Conservation (phyloP, 768 basidiomycete genomes). For the Gloeopeniophorella convolvens region DNA sequence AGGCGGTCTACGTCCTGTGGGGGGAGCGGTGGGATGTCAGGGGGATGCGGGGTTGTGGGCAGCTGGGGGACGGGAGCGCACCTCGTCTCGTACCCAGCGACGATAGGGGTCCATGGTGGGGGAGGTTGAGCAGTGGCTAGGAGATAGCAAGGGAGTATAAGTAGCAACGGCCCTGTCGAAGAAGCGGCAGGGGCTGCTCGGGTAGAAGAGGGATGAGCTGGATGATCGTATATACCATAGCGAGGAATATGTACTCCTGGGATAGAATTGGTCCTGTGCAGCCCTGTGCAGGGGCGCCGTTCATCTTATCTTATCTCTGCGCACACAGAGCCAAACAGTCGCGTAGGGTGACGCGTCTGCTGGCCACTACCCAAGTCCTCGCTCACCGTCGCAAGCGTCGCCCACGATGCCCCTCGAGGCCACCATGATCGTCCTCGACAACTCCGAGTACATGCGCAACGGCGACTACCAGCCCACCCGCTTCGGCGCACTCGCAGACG, state of each 20-base stretch:
- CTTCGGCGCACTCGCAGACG: constrained; percentile 87
- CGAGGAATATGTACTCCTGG: no score
- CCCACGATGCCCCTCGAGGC: constrained; percentile 91
- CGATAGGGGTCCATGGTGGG: background rate
- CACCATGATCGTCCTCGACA: constrained; percentile 96
- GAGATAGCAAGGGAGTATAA: no score
- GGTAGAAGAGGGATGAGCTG: no score
- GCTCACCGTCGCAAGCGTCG: background rate
- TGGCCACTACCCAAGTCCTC: background rate
- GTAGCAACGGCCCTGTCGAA: no score
- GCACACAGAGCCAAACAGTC: background rate
- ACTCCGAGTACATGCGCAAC: constrained; percentile 96
- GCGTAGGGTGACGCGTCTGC: background rate
- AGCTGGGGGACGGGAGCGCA: background rate
- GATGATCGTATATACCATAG: no score
- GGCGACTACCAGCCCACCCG: constrained; percentile 85
- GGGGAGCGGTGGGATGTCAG: background rate
- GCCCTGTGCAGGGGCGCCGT: background rate
- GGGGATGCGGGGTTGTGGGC: background rate
- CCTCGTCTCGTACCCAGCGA: constrained; percentile 2
- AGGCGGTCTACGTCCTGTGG: constrained; percentile 12
- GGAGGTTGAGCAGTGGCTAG: background rate
- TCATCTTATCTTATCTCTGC: background rate
- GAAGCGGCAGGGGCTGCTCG: no score
- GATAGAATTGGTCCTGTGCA: no score